Base-by-base conservation (phyloP, 305 asterid species). In the Fraxinus platypoda region DNA sequence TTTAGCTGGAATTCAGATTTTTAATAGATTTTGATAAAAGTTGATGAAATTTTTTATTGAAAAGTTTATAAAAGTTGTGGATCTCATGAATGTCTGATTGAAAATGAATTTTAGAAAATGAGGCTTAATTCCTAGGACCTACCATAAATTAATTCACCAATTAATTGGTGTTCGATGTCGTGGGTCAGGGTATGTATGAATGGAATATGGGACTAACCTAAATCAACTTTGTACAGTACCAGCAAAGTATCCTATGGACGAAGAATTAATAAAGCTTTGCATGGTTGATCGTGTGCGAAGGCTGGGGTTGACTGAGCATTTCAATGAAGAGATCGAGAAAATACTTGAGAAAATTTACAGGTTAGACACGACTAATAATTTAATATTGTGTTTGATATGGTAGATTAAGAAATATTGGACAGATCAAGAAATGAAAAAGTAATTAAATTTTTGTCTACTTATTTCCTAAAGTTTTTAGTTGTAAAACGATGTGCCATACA, bases 261-360 rank as follows among this genome's bases (percentile, higher is more conserved):
- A 83, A 79, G 92, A 90, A 43, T 79, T 90, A 26, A 77, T 81
- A 64, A 83, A 85, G 57, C 84, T 91, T 57, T 81, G 87, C 85
- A 17, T 88, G 78, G 89, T 90, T 78, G 93, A 91, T 74, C 92
- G 87, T 3, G 57, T 89, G 9, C 92, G 90, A 75, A 86, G 89
- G 9, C 74, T 91, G 76, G 97, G 97, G 19, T 23, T 93, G 35
- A 83, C 89, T 3, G 74, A 85, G 70, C 78, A 83, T 81, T 93
- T 93, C 75, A 71, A 49, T 3, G 59, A 85, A 64, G 93, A 93
- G 64, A 89, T 93, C 82, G 80, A 84, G 5, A 73, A 74, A 15
- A 77, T 84, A 23, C 87, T 93, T 59, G 76, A 86, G 2, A 89
- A 87, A 76, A 38, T 90, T 77, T 77, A 91, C 81, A 82, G 90